phyloP scores from a whole-genome alignment of 305 asterid species.

The Rubia occidens region DNA sequence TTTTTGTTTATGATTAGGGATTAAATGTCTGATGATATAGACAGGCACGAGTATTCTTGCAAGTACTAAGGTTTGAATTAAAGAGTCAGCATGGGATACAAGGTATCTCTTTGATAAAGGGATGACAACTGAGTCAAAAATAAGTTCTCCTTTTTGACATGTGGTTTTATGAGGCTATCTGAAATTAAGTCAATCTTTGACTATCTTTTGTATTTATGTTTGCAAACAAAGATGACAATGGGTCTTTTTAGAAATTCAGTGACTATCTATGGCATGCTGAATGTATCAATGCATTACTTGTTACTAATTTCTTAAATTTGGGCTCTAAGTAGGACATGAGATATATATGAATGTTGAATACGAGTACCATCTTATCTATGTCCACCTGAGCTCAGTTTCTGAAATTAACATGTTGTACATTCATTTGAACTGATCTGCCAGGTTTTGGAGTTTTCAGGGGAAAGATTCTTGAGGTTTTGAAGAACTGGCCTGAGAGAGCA shows the following conservation, averaged over 20 bases:
- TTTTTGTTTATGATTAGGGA: not conserved
- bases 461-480: slow-evolving; percentile 73
- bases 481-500: slow-evolving; percentile 84
- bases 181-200: not conserved
- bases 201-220: not conserved
- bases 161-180: not conserved
- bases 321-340: not conserved
- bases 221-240: not conserved
- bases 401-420: not conserved
- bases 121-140: not conserved
- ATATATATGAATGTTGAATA: not conserved
- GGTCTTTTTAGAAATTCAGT: not conserved
- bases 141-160: not conserved
- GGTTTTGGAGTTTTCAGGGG: slow-evolving; percentile 44
- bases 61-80: not conserved
- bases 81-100: not conserved
- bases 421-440: slow-evolving; percentile 9
- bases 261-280: not conserved
- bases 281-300: not conserved
- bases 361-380: too few relatives aligned
- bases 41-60: not conserved
- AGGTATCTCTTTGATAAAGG: not conserved
- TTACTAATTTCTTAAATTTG: not conserved
- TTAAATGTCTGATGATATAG: not conserved
- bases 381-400: not conserved